phyloP scores from a whole-genome alignment of 345 rosid species.

The Limnanthes douglasii region DNA sequence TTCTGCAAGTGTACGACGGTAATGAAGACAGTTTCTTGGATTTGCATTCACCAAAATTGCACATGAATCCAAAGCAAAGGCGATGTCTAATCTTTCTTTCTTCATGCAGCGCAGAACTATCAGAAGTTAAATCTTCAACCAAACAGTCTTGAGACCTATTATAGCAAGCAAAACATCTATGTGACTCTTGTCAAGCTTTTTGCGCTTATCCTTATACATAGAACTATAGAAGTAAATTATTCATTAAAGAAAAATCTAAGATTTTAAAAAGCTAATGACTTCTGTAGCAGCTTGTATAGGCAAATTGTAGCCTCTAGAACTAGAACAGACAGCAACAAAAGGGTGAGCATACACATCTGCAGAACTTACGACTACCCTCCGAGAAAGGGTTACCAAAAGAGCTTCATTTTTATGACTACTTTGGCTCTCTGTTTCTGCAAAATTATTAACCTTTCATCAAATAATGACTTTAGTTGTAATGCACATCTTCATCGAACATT shows the following conservation, averaged over 20 bases:
- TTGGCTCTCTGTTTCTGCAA: slow-evolving; percentile 57
- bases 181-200: slow-evolving; percentile 40
- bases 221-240: slow-evolving; percentile 50
- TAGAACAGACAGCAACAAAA: slow-evolving; percentile 26
- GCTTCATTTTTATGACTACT: slow-evolving; percentile 90
- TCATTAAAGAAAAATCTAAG: slow-evolving; percentile 51
- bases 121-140: slow-evolving; percentile 34
- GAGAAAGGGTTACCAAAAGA: slow-evolving; percentile 85
- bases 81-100: slow-evolving; percentile 40
- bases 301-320: slow-evolving; percentile 45
- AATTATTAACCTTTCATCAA: slow-evolving; percentile 41
- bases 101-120: slow-evolving; percentile 31
- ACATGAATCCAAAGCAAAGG: slow-evolving; percentile 61
- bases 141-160: slow-evolving; percentile 27
- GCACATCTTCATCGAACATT: no score
- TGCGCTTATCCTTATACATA: slow-evolving; percentile 58
- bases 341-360: slow-evolving; percentile 60
- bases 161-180: slow-evolving; percentile 65
- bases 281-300: slow-evolving; percentile 71
- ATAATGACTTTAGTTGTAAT: no score
- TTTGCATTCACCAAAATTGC: no score
- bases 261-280: slow-evolving; percentile 57
- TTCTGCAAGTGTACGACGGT: no score
- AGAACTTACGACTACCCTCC: slow-evolving; percentile 72
- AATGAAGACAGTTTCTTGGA: no score